These are phyloP conservation scores for Hymenoscyphus scutula DNA, from an alignment of 2,329 filamentous ascomycete genomes.

Conservation along the genomic window DNA sequence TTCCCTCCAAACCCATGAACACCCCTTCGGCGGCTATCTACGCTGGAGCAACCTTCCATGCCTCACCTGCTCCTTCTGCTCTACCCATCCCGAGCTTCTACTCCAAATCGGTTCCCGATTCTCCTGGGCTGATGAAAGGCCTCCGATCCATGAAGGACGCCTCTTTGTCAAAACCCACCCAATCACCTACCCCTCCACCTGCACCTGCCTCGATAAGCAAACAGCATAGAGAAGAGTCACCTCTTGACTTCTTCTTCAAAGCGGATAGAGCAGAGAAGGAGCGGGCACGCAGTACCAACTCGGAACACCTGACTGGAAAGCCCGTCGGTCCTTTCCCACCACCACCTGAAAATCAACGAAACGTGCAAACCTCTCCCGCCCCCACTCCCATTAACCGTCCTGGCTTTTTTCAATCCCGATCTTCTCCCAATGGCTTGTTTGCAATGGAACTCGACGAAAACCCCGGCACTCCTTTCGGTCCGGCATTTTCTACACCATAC, in stretches of 20 bases:
- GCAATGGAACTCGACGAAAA: constrained; percentile 66
- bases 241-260: constrained; percentile 86
- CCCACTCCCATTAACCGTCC: constrained; percentile 33
- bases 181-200: constrained; percentile 42
- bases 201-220: constrained; percentile 52
- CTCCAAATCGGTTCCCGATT: constrained; percentile 71
- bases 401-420: constrained; percentile 43
- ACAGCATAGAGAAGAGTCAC: constrained; percentile 64
- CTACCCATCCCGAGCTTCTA: constrained; percentile 89
- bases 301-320: constrained; percentile 43
- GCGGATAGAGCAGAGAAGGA: constrained; percentile 79
- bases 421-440: constrained; percentile 57
- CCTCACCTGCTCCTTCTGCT: constrained; percentile 86
- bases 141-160: constrained; percentile 44
- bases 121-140: constrained; percentile 44
- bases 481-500: constrained; percentile 67
- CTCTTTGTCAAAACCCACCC: constrained; percentile 38
- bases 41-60: constrained; percentile 91
- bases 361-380: constrained; percentile 35
- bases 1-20: constrained; percentile 38
- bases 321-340: constrained; percentile 51
- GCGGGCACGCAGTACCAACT: constrained; percentile 53
- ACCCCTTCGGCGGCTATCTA: constrained; percentile 53
- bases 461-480: constrained; percentile 54
- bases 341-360: constrained; percentile 42